phyloP scores from a whole-genome alignment of 352 stramenopile genomes.

The Globisporangium iwayamae region DNA sequence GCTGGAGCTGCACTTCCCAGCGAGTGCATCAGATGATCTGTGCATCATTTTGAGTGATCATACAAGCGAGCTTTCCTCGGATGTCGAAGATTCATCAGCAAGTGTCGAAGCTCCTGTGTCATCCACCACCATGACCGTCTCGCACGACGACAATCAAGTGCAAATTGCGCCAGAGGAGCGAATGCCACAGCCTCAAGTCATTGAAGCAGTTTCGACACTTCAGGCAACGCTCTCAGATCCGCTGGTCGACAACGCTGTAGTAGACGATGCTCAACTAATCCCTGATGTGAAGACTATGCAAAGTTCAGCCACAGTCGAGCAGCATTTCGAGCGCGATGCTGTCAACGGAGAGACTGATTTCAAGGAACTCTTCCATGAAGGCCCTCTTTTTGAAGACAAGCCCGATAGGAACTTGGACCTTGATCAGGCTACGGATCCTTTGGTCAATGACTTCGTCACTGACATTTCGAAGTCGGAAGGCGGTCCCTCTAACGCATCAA shows the following conservation, averaged over 20 bases:
- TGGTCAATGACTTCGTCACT: not conserved
- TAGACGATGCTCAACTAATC: not conserved
- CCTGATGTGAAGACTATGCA: not conserved
- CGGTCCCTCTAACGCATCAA: not conserved
- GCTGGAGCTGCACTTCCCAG: slow-evolving; percentile 1
- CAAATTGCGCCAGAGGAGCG: not conserved
- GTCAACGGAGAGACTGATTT: not conserved
- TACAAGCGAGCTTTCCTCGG: not conserved
- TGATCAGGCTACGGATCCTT: not conserved
- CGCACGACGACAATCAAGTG: not conserved
- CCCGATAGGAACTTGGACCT: not conserved
- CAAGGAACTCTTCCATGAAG: not conserved
- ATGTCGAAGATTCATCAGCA: not conserved
- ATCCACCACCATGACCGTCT: not conserved
- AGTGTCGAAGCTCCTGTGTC: not conserved
- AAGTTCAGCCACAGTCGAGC: not conserved
- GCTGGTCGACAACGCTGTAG: not conserved
- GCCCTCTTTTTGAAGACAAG: not conserved
- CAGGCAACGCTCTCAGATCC: not conserved
- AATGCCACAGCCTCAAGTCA: not conserved
- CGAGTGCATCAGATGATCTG: not conserved
- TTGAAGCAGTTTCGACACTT: not conserved
- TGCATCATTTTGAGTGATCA: not conserved
- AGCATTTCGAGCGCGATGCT: not conserved
- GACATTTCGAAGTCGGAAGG: not conserved